Percentiles rank a stretch among this genome's conserved stretches.
These are phyloP conservation scores for Cladorrhinum samala DNA, from an alignment of 495 filamentous ascomycete species.

Conservation along the genomic window DNA sequence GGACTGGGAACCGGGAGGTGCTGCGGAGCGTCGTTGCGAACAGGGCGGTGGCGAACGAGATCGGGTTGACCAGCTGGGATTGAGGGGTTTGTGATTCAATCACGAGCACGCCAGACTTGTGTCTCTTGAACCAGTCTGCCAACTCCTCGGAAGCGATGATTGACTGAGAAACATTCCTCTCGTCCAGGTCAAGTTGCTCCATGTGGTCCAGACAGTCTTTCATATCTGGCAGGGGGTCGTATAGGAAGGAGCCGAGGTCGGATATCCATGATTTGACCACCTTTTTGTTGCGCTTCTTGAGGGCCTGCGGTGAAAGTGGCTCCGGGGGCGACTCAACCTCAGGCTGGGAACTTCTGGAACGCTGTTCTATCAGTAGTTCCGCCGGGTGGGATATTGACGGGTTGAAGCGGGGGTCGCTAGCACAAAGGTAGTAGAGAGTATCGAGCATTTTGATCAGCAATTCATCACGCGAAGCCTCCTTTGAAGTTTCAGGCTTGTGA, in stretches of 20 bases:
- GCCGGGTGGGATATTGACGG: neutral
- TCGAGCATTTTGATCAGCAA: neutral
- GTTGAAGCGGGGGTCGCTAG: neutral
- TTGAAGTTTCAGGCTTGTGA: neutral
- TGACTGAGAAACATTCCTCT: slow-evolving; percentile 1
- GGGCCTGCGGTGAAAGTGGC: neutral
- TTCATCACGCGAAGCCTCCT: neutral
- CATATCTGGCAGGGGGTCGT: neutral
- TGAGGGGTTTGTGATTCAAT: slow-evolving; percentile 5
- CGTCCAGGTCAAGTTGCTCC: slow-evolving; percentile 1
- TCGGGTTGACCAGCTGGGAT: slow-evolving; percentile 2
- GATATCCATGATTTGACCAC: neutral
- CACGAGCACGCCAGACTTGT: slow-evolving; percentile 3
- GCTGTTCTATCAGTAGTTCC: too few species aligned
- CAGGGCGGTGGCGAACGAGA: slow-evolving; percentile 8
- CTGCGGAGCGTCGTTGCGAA: neutral
- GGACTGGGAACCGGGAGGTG: neutral
- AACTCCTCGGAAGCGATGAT: slow-evolving; percentile 5
- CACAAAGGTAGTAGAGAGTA: neutral
- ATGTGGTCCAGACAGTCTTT: slow-evolving; percentile 6
- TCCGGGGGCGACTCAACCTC: neutral
- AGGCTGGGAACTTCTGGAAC: too few species aligned
- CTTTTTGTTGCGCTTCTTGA: neutral
- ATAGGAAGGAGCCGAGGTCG: neutral
- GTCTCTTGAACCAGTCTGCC: neutral